Percentiles rank a stretch among this genome's conserved stretches.
phyloP scores from a whole-genome alignment of 169 alveolate genomes.

The Neospora caninum region DNA sequence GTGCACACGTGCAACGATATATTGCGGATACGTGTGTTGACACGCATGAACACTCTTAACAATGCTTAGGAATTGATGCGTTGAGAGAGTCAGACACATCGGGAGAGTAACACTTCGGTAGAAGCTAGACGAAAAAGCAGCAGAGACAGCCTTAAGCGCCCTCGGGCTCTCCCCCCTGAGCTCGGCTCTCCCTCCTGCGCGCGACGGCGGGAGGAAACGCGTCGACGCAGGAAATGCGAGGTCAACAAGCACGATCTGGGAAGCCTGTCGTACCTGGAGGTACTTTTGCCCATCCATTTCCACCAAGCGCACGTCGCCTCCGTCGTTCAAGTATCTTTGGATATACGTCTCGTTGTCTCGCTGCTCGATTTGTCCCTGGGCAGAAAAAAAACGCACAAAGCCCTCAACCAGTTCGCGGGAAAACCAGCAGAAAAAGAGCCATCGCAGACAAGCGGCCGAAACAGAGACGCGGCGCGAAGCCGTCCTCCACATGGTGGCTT shows the following conservation, averaged over 20 bases:
- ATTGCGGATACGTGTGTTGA: too few species aligned
- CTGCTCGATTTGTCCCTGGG: slow-evolving; percentile 45
- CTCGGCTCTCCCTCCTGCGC: not conserved
- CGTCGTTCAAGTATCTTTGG: slow-evolving; percentile 40
- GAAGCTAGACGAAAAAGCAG: not conserved
- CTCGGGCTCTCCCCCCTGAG: not conserved
- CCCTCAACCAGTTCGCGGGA: not conserved
- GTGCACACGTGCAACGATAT: too few species aligned
- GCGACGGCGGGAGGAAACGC: not conserved
- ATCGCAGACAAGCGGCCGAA: not conserved
- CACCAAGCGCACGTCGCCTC: slow-evolving; percentile 49
- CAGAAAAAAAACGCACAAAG: not conserved
- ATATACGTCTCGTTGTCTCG: slow-evolving; percentile 44
- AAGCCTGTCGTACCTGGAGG: not conserved
- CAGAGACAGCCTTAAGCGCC: not conserved
- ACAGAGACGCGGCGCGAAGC: too few species aligned
- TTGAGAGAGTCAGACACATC: too few species aligned
- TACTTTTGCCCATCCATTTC: slow-evolving; percentile 52
- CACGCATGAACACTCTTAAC: too few species aligned
- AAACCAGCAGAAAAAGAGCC: not conserved
- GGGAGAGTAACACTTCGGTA: too few species aligned
- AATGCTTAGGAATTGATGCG: too few species aligned
- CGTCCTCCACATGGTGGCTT: too few species aligned
- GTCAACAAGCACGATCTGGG: not conserved
- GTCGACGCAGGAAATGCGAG: not conserved